Percentiles rank a stretch among this genome's conserved stretches.
Conservation (phyloP, 768 basidiomycete species). For the Mycena olivaceomarginata region DNA sequence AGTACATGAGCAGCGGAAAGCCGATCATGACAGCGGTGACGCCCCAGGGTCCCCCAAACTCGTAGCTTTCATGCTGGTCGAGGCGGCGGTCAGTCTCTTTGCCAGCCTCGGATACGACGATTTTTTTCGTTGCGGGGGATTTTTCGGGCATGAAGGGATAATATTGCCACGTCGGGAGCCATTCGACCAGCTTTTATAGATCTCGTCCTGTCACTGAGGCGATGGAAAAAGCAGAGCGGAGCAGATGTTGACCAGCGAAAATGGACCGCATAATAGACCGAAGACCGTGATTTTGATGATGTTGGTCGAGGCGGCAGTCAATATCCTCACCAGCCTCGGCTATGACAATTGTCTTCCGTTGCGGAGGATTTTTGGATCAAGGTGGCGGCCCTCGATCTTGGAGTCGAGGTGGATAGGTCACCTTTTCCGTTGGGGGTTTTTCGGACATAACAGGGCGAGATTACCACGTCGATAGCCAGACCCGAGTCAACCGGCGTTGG, state of each 20-base stretch:
- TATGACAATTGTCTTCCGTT: no score
- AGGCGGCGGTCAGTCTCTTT: conserved; percentile 83
- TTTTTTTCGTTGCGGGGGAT: conserved; percentile 41
- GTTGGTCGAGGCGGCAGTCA: no score
- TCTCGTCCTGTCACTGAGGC: not conserved
- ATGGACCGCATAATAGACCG: not conserved
- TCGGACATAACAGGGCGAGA: no score
- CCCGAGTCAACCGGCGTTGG: not conserved
- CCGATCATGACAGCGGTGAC: conserved; percentile 95
- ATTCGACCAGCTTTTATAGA: not conserved
- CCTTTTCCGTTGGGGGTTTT: no score
- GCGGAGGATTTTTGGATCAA: no score
- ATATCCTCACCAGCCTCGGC: no score
- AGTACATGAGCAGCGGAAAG: conserved; percentile 98
- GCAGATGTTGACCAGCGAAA: not conserved
- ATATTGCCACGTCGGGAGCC: not conserved
- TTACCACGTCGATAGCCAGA: no score
- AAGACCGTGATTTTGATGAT: no score
- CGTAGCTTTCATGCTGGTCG: conserved; percentile 85
- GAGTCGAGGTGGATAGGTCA: no score
- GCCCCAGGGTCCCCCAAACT: conserved; percentile 97
- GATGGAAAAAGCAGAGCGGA: not conserved
- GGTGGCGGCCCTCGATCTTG: no score
- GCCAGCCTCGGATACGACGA: conserved; percentile 80
- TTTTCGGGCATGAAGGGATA: not conserved